Base-by-base conservation (phyloP, 805 yeast genomes). In the Ogataea pignaliae region DNA sequence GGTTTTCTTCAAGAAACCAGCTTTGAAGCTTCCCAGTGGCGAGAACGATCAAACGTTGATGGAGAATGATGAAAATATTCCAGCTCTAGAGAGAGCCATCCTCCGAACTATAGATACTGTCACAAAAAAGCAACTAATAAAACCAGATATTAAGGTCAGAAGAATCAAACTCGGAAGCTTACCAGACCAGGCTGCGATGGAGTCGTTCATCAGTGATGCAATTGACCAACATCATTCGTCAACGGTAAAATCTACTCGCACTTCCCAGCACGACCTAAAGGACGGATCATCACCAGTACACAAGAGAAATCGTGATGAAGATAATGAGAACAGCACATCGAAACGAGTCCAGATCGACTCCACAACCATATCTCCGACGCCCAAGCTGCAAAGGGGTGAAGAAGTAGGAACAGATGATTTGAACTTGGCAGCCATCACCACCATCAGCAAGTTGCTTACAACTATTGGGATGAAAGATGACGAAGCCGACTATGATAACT, bases 1-100 rank as follows among this genome's bases (percentile, higher is more conserved):
- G 16, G 35, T 64, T 8, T 45, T 46, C n/a, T 73, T 73, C 54
- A 65, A 64, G 37, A 64, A 64, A 39, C 70, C 71, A 1, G 60
- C 60, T 1, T 31, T 53, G 36, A 48, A 46, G n/a, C 36, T 51
- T 9, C 33, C 36, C 17, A 10, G 30, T 29, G 2, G 30, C 40
- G 13, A 14, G 21, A 15, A 7, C 14, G 4, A 15, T 21, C 15
- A 34, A 18, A 9, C 15, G 10, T 15, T 18, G 15, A 21, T 17
- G 3, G 4, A 18, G 10, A 31, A 42, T n/a, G 37, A 42, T n/a
- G 37, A 39, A 6, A 36, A 35, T 8, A 14, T 28, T 1, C 51
- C 48, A 11, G 13, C 32, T 12, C 36, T 52, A 28, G 63, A 57
- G 34, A 30, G 39, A 17, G 34, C 36, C 28, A 43, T 60, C 3